These are phyloP conservation scores for Microthyrium microscopicum DNA, from an alignment of 2,329 filamentous ascomycete genomes.

Conservation along the genomic window DNA sequence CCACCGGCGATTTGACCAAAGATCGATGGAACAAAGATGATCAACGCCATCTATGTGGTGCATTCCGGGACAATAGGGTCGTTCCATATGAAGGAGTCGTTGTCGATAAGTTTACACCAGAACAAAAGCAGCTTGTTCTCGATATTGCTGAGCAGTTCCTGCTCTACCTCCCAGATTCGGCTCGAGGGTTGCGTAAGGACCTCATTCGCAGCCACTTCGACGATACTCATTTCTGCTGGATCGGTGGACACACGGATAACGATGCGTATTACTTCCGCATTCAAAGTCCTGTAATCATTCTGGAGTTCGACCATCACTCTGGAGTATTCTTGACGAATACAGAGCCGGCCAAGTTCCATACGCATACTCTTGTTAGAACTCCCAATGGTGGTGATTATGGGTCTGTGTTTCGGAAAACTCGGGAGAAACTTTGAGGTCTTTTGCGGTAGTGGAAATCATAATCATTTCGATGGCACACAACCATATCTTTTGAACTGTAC, in stretches of 20 bases:
- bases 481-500: no score
- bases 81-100: slow-evolving; percentile 55
- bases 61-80: slow-evolving; percentile 60
- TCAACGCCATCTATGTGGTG: slow-evolving; percentile 61
- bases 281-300: slow-evolving; percentile 56
- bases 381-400: slow-evolving; percentile 69
- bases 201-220: slow-evolving; percentile 38
- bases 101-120: slow-evolving; percentile 30
- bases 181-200: slow-evolving; percentile 37
- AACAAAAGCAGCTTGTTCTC: slow-evolving; percentile 38
- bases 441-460: no score
- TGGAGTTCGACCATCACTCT: slow-evolving; percentile 68
- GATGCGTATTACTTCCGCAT: slow-evolving; percentile 66
- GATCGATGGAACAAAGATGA: slow-evolving; percentile 69
- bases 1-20: slow-evolving; percentile 24
- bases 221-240: slow-evolving; percentile 73
- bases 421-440: no score
- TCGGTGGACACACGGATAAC: slow-evolving; percentile 47
- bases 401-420: slow-evolving; percentile 26
- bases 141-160: slow-evolving; percentile 48
- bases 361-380: slow-evolving; percentile 55
- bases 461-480: no score
- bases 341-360: slow-evolving; percentile 62
- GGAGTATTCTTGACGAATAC: slow-evolving; percentile 61
- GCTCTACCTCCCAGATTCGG: slow-evolving; percentile 44